Conservation (phyloP, 179 eudicot genomes). For the Sideroxylon spinosum region DNA sequence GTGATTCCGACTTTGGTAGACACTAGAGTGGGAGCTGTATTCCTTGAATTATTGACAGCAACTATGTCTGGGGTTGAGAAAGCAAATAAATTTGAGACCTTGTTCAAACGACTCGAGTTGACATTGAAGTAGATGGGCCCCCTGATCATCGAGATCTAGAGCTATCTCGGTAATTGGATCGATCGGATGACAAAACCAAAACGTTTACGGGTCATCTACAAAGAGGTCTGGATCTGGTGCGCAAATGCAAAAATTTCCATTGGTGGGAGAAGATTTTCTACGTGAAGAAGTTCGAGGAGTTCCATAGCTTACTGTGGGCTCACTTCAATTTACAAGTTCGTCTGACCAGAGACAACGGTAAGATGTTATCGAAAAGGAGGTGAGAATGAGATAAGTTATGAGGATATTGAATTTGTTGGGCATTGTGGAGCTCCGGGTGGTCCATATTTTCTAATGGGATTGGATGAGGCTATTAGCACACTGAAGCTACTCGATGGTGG, state of each 20-base stretch:
- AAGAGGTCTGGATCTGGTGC: too few species aligned
- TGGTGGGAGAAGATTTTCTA: slow-evolving; percentile 15
- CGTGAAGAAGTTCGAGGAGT: neutral
- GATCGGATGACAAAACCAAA: neutral
- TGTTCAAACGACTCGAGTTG: too few species aligned
- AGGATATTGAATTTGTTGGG: slow-evolving; percentile 6
- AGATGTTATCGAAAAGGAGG: neutral
- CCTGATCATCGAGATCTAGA: neutral
- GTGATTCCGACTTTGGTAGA: too few species aligned
- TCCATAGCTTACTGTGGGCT: neutral
- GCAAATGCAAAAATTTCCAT: neutral
- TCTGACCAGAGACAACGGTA: neutral
- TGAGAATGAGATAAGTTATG: too few species aligned
- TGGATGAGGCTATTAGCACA: slow-evolving; percentile 14
- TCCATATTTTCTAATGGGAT: slow-evolving; percentile 17
- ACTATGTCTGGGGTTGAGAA: too few species aligned
- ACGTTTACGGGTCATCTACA: neutral
- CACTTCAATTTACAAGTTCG: neutral
- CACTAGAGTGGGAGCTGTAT: too few species aligned
- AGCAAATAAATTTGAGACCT: too few species aligned
- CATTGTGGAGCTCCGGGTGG: slow-evolving; percentile 25
- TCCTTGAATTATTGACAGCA: too few species aligned
- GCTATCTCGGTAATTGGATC: slow-evolving; percentile 2
- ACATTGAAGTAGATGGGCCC: neutral
- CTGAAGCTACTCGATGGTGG: neutral